Conservation (phyloP, 352 stramenopile species). For the Globisporangium cederbergense region DNA sequence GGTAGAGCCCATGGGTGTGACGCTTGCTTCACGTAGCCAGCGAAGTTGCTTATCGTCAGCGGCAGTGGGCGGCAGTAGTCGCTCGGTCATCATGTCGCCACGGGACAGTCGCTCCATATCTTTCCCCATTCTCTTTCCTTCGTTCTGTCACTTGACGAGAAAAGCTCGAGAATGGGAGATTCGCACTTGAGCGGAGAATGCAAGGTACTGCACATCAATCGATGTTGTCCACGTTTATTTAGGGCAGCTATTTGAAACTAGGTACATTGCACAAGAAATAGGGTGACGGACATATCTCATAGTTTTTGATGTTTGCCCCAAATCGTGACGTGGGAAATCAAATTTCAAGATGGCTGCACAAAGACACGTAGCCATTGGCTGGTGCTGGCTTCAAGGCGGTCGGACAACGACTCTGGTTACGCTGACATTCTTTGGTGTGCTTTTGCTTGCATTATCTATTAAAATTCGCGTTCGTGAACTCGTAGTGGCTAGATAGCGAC, state of each 20-base stretch:
- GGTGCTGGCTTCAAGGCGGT: neutral
- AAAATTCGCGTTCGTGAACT: too few relatives aligned
- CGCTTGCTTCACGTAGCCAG: constrained; percentile 17
- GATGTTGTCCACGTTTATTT: neutral
- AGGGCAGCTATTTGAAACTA: neutral
- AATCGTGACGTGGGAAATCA: neutral
- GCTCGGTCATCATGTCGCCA: constrained; percentile 26
- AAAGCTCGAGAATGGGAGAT: neutral
- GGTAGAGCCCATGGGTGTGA: constrained; percentile 3
- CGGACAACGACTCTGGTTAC: too few relatives aligned
- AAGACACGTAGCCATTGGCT: constrained; percentile 14
- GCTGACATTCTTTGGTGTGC: too few relatives aligned
- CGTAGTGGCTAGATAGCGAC: too few relatives aligned
- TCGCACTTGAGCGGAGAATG: neutral
- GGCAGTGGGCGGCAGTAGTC: constrained; percentile 26
- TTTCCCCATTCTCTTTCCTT: constrained; percentile 19
- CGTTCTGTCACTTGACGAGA: neutral
- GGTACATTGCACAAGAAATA: neutral
- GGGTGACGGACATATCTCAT: neutral
- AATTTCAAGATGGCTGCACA: constrained; percentile 4
- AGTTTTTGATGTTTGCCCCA: neutral
- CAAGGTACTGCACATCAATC: neutral
- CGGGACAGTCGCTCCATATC: constrained; percentile 19
- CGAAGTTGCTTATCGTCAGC: constrained; percentile 12
- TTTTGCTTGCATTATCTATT: too few relatives aligned